Conservation (phyloP, 2,329 filamentous ascomycete genomes). For the Ascochyta fabae region DNA sequence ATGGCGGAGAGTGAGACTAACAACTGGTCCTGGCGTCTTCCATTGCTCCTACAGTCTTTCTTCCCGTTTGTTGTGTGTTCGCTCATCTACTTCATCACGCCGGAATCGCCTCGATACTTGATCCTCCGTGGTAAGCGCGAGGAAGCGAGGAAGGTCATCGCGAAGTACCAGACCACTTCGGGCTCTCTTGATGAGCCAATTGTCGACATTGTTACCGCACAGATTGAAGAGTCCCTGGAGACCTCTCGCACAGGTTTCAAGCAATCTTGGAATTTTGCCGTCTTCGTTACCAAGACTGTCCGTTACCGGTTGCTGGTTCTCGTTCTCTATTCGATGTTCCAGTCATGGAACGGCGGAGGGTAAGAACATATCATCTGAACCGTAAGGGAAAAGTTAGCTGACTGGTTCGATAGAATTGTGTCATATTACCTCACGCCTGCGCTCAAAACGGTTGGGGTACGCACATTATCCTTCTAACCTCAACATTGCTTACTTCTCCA, state of each 20-base stretch:
- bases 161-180: conserved; percentile 53
- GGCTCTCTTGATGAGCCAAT: conserved; percentile 51
- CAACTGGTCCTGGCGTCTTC: conserved; percentile 23
- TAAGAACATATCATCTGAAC: background rate
- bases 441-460: conserved; percentile 50
- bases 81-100: conserved; percentile 47
- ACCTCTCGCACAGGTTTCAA: conserved; percentile 47
- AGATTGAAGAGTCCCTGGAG: conserved; percentile 56
- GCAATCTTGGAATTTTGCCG: conserved; percentile 55
- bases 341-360: conserved; percentile 57
- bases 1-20: conserved; percentile 34
- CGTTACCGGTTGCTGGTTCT: conserved; percentile 55
- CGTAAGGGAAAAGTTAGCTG: background rate
- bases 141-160: conserved; percentile 23
- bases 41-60: conserved; percentile 55
- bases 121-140: conserved; percentile 23
- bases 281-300: conserved; percentile 55
- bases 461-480: background rate
- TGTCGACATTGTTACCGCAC: conserved; percentile 51
- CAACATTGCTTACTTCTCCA: background rate
- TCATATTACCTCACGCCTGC: conserved; percentile 51
- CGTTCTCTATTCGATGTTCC: conserved; percentile 55
- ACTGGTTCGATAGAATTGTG: background rate
- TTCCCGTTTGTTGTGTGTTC: conserved; percentile 51
- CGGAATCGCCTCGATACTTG: conserved; percentile 52